Conservation (phyloP, 805 yeast species). For the Candida takata region DNA sequence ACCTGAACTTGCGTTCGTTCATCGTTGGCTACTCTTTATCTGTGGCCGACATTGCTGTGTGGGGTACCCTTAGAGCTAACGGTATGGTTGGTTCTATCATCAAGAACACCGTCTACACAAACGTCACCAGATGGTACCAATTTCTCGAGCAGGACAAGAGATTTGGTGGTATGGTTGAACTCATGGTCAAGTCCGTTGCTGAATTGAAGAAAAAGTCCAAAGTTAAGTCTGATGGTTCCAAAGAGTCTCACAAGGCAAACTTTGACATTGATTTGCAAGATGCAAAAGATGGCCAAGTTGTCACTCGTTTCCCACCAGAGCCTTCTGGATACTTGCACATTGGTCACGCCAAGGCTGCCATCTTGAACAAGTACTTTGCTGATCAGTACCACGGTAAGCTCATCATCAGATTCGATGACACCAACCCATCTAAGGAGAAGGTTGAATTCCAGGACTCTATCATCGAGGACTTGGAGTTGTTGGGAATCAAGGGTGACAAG, state of each 20-base stretch:
- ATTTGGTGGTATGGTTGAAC: conserved; percentile 66
- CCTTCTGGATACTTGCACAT: conserved; percentile 98
- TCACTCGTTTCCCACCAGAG: conserved; percentile 99
- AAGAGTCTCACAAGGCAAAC: conserved; percentile 88
- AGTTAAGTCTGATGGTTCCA: conserved; percentile 36
- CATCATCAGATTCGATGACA: conserved; percentile 95
- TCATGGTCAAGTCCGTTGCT: conserved; percentile 57
- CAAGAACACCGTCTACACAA: conserved; percentile 76
- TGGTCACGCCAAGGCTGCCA: conserved; percentile 98
- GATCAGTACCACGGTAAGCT: conserved; percentile 92
- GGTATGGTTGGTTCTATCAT: conserved; percentile 88
- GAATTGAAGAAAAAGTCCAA: conserved; percentile 70
- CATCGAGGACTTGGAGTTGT: conserved; percentile 80
- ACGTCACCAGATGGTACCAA: conserved; percentile 90
- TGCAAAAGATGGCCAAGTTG: conserved; percentile 92
- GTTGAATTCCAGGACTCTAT: conserved; percentile 91
- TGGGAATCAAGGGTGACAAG: conserved; percentile 90
- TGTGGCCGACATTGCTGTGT: conserved; percentile 76
- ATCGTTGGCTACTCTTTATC: conserved; percentile 60
- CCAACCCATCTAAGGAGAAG: conserved; percentile 96
- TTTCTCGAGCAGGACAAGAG: conserved; percentile 58
- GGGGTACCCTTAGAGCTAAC: conserved; percentile 94
- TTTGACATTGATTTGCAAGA: conserved; percentile 88
- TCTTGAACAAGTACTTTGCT: conserved; percentile 94
- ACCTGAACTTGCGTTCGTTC: conserved; percentile 79